Evolutionary conservation across 2,329 filamentous ascomycete species (phyloP).

Genomic region (Aureobasidium vineae): DNA sequence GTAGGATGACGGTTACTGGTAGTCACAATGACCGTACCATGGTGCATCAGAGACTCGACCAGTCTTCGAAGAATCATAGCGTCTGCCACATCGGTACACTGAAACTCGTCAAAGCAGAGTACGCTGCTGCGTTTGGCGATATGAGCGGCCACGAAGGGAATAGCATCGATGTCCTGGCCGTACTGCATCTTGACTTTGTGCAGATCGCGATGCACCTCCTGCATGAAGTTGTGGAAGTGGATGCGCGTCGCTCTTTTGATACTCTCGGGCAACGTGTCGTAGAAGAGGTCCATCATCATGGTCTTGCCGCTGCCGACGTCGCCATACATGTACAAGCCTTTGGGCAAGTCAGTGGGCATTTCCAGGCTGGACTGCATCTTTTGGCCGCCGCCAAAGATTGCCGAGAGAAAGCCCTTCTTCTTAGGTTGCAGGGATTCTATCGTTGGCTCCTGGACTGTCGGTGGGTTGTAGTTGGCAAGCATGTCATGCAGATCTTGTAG

Average conservation of each 20-base stretch:
- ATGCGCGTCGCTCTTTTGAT: slow-evolving; percentile 85
- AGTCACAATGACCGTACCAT: slow-evolving; percentile 94
- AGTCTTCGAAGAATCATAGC: slow-evolving; percentile 93
- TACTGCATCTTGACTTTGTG: slow-evolving; percentile 87
- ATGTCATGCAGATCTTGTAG: slow-evolving; percentile 88
- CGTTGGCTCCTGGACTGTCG: slow-evolving; percentile 71
- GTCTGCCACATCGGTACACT: slow-evolving; percentile 96
- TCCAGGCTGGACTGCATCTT: background rate
- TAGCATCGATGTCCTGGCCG: slow-evolving; percentile 83
- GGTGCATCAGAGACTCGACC: slow-evolving; percentile 87
- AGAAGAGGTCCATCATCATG: slow-evolving; percentile 99
- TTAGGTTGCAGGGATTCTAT: slow-evolving; percentile 64
- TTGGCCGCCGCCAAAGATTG: slow-evolving; percentile 57
- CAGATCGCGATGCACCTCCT: slow-evolving; percentile 87
- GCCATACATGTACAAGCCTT: slow-evolving; percentile 90
- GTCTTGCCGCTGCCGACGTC: slow-evolving; percentile 98
- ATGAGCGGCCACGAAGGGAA: slow-evolving; percentile 91
- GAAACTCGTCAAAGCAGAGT: slow-evolving; percentile 97
- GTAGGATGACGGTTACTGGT: slow-evolving; percentile 96
- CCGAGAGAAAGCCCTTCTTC: slow-evolving; percentile 56
- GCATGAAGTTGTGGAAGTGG: slow-evolving; percentile 99
- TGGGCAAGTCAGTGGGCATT: slow-evolving; percentile 59
- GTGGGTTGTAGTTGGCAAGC: slow-evolving; percentile 69
- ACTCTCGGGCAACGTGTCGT: slow-evolving; percentile 79
- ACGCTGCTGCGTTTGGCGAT: slow-evolving; percentile 83